Base-by-base conservation (phyloP, 2,329 filamentous ascomycete species). In the Penicillium vulpinum region DNA sequence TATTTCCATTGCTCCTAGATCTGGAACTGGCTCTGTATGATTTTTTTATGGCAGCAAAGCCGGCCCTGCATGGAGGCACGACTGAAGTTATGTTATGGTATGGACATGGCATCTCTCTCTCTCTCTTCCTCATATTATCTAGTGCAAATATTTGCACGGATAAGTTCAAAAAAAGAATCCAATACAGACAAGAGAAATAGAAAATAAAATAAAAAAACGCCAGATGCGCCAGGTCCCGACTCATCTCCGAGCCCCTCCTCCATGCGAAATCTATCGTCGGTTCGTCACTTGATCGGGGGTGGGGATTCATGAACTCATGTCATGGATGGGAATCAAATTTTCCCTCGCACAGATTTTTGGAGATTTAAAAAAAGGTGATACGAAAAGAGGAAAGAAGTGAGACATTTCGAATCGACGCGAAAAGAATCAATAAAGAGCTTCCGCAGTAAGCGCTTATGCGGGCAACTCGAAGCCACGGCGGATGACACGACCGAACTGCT, bases 381-480 rank as follows among this genome's bases (percentile, higher is more conserved):
- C 59, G 54, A 56, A 62, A 62, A 53, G 52, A 54, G 49, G 45
- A 49, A 58, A 36, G 48, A 57, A 38, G 41, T 58, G 44, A 51
- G 41, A 61, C 38, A 43, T 35, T 44, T 28, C 18, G 45, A 41
- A 51, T 51, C 48, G 38, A 51, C n/a, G 36, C 24, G 28, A 35
- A 54, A 28, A 48, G 56, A 56, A 54, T 31, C 15, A 33, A 58
- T 54, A 47, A 62, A 62, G 50, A 43, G 29, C 15, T 47, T 45
- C 38, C 47, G 46, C 26, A 35, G 28, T 29, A 51, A 39, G 11
- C 48, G 36, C 58, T 77, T 75, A 89, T 65, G 85, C 87, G 59
- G 86, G 84, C 75, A 93, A 89, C 80, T 96, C 92, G 82, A 92
- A 96, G 48, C 90, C 89, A 70, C 92, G 84, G 76, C 89, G 84